Evolutionary conservation across 2,329 filamentous ascomycete species (phyloP).

Genomic region (Penicillium sumatraense): DNA sequence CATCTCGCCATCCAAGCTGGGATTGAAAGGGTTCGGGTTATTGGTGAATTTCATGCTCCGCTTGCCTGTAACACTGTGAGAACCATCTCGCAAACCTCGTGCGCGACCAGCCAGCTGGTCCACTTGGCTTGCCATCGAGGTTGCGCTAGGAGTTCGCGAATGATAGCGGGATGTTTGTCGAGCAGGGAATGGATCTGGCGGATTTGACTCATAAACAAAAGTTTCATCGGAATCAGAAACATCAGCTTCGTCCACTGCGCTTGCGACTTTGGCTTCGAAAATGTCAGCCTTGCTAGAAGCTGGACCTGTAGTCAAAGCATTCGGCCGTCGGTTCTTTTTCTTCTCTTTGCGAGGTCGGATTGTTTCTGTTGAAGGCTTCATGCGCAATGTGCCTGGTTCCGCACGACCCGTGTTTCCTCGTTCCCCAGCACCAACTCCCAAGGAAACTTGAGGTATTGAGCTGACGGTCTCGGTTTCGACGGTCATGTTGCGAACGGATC

Average conservation of each 20-base stretch:
- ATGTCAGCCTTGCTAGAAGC: conserved; percentile 96
- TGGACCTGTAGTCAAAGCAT: conserved; percentile 54
- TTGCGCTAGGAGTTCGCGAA: conserved; percentile 91
- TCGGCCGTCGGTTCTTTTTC: conserved; percentile 79
- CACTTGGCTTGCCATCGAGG: conserved; percentile 66
- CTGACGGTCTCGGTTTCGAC: conserved; percentile 96
- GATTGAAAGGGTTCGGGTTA: conserved; percentile 71
- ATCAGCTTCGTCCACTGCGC: conserved; percentile 91
- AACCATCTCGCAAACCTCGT: conserved; percentile 69
- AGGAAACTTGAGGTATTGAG: conserved; percentile 81
- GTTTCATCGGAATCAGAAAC: conserved; percentile 98
- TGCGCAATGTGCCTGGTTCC: conserved; percentile 73
- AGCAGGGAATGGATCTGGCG: conserved; percentile 61
- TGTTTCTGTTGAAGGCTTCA: conserved; percentile 92
- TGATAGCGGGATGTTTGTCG: conserved; percentile 80
- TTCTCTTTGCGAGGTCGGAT: conserved; percentile 94
- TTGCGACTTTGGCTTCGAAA: conserved; percentile 96
- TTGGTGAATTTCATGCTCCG: conserved; percentile 97
- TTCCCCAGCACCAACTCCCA: conserved; percentile 66
- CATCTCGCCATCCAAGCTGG: conserved; percentile 66
- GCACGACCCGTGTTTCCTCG: conserved; percentile 62
- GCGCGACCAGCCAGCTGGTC: conserved; percentile 56
- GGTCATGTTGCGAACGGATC: conserved; percentile 87
- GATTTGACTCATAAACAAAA: conserved; percentile 98
- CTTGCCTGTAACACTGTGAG: conserved; percentile 71